Percentiles rank a stretch among this genome's conserved stretches.
phyloP scores from a whole-genome alignment of 108 stramenopile species.

The Cyclotella choctawhatcheeana region DNA sequence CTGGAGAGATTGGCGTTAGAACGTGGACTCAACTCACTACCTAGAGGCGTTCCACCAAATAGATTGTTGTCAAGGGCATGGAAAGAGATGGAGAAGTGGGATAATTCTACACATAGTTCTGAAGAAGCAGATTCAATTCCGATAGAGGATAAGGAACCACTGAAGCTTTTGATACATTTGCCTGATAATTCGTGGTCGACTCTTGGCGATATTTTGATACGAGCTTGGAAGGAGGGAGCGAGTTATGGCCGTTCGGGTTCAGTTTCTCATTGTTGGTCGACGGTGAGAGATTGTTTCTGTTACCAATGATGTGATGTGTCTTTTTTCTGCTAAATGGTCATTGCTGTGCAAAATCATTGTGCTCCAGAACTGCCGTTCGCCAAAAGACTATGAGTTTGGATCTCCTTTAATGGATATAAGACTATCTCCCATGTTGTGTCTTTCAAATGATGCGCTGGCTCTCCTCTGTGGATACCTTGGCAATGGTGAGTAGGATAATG shows the following conservation, averaged over 20 bases:
- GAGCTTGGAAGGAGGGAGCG: slow-evolving; percentile 66
- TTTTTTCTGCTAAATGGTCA: no score
- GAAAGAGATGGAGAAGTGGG: slow-evolving; percentile 51
- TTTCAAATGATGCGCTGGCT: slow-evolving; percentile 58
- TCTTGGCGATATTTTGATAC: slow-evolving; percentile 70
- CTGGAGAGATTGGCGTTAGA: slow-evolving; percentile 81
- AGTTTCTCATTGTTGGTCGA: slow-evolving; percentile 30
- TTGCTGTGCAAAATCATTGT: neutral
- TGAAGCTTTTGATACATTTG: slow-evolving; percentile 57
- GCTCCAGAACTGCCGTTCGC: slow-evolving; percentile 15
- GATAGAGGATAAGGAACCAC: slow-evolving; percentile 21
- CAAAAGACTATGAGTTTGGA: slow-evolving; percentile 54
- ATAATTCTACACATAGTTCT: slow-evolving; percentile 18
- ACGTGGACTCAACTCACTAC: slow-evolving; percentile 55
- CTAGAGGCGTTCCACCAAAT: slow-evolving; percentile 72
- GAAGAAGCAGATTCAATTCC: slow-evolving; percentile 7
- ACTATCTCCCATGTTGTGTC: slow-evolving; percentile 66
- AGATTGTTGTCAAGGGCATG: slow-evolving; percentile 61
- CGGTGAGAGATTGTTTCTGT: slow-evolving; percentile 25
- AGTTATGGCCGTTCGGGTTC: slow-evolving; percentile 37
- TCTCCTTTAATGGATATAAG: slow-evolving; percentile 64
- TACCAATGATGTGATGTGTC: no score
- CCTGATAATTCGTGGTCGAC: slow-evolving; percentile 83
- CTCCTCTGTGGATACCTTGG: slow-evolving; percentile 67
- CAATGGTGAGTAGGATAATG: slow-evolving; percentile 35